phyloP scores from a whole-genome alignment of 179 eudicot genomes.

The Sideroxylon spinosum region DNA sequence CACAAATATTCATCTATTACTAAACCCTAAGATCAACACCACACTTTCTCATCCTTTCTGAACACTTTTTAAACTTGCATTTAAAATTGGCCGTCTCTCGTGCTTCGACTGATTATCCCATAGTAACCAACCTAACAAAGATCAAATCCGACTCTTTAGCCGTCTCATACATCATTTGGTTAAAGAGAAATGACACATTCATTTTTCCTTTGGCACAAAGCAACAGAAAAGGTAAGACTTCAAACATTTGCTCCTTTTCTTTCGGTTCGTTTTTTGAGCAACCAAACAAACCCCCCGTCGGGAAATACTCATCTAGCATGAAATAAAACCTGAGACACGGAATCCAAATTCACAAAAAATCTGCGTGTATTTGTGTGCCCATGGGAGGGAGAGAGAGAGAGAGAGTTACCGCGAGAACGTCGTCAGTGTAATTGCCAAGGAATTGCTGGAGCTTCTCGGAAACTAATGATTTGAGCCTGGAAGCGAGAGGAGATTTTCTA shows the following conservation, averaged over 20 bases:
- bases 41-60: too few relatives aligned
- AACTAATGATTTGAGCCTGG: conserved; percentile 32
- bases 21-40: background rate
- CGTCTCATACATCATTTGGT: background rate
- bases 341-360: background rate
- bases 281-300: background rate
- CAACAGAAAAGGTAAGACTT: background rate
- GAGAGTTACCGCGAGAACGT: conserved; percentile 32
- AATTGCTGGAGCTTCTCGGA: conserved; percentile 25
- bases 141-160: too few relatives aligned
- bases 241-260: background rate
- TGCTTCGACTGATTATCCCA: background rate
- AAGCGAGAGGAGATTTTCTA: conserved; percentile 28
- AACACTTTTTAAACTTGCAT: background rate
- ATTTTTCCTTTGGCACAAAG: background rate
- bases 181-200: background rate
- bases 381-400: conserved; percentile 5
- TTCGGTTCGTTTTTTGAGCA: background rate
- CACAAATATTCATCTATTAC: background rate
- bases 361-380: background rate
- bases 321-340: background rate
- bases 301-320: background rate
- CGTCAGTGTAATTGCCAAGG: conserved; percentile 31
- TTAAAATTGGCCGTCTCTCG: background rate
- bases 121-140: too few relatives aligned